These are phyloP conservation scores for Wallacemonas rigidus DNA, from an alignment of 208 protist genomes.

Conservation along the genomic window DNA sequence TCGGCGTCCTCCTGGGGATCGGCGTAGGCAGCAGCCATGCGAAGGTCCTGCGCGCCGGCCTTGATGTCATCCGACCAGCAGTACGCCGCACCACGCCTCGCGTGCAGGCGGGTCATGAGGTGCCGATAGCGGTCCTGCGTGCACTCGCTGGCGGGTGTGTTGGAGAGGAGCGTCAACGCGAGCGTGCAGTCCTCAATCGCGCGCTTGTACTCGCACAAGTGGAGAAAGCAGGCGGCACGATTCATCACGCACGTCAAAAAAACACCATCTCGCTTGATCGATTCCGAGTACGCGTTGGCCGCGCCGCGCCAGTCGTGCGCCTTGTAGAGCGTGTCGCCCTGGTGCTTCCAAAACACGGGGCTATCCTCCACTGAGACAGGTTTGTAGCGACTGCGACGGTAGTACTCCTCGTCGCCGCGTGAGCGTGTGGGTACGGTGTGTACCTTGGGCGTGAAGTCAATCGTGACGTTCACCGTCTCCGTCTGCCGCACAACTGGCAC, in stretches of 20 bases:
- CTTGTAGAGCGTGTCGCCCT: constrained; percentile 81
- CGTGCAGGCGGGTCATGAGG: constrained; percentile 88
- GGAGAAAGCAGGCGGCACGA: constrained; percentile 84
- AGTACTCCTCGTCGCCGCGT: constrained; percentile 91
- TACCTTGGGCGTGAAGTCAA: constrained; percentile 89
- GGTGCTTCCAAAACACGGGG: constrained; percentile 93
- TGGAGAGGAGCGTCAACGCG: constrained; percentile 84
- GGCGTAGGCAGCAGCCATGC: constrained; percentile 83
- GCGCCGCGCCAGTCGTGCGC: constrained; percentile 74
- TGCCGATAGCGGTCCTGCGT: constrained; percentile 88
- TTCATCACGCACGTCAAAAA: constrained; percentile 92
- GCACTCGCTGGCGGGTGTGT: constrained; percentile 89
- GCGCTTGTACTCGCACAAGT: constrained; percentile 74
- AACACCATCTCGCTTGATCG: constrained; percentile 91
- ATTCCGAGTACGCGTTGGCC: constrained; percentile 88
- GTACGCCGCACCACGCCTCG: constrained; percentile 81
- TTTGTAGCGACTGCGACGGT: constrained; percentile 91
- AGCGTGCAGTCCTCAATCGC: constrained; percentile 89
- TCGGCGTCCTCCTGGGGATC: constrained; percentile 61
- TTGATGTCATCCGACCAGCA: constrained; percentile 75
- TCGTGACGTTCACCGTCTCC: constrained; percentile 76
- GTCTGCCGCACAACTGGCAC: constrained; percentile 55
- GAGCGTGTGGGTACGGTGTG: constrained; percentile 81
- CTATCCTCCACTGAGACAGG: constrained; percentile 90
- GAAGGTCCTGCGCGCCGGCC: constrained; percentile 71